phyloP scores from a whole-genome alignment of 169 alveolate genomes.

The Plasmodium blacklocki region DNA sequence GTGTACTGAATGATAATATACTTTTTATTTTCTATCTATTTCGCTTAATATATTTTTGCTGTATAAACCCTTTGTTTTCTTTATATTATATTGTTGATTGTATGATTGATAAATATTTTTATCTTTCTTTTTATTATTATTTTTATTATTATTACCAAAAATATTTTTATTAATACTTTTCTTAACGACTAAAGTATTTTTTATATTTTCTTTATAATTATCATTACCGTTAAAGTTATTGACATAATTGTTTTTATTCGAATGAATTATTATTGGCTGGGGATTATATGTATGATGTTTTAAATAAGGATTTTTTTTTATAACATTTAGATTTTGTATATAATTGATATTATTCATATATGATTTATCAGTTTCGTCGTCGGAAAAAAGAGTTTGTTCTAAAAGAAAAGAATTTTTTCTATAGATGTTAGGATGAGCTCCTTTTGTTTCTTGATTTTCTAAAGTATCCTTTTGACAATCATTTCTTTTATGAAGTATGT shows the following conservation, averaged over 20 bases:
- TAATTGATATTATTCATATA: not conserved
- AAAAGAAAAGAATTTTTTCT: constrained; percentile 20
- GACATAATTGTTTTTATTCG: constrained; percentile 3
- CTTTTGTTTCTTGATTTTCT: not conserved
- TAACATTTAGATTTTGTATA: not conserved
- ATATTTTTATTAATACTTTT: constrained; percentile 22
- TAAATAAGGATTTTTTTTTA: not conserved
- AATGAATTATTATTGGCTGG: constrained; percentile 22
- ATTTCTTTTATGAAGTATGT: not conserved
- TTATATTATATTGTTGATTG: constrained; percentile 50
- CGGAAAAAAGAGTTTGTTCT: constrained; percentile 46
- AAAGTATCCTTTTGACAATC: not conserved
- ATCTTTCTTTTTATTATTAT: constrained; percentile 18
- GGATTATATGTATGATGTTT: constrained; percentile 6
- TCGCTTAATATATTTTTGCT: constrained; percentile 41
- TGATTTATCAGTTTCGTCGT: constrained; percentile 3
- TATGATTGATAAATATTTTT: constrained; percentile 30
- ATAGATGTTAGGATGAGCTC: not conserved
- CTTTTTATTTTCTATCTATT: not conserved
- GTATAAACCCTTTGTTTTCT: constrained; percentile 11
- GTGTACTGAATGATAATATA: not conserved
- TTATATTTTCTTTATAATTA: not conserved
- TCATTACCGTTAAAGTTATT: not conserved
- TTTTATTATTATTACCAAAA: no score
- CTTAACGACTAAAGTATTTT: not conserved